These are phyloP conservation scores for Geum urbanum DNA, from an alignment of 306 rosid genomes.

Conservation along the genomic window DNA sequence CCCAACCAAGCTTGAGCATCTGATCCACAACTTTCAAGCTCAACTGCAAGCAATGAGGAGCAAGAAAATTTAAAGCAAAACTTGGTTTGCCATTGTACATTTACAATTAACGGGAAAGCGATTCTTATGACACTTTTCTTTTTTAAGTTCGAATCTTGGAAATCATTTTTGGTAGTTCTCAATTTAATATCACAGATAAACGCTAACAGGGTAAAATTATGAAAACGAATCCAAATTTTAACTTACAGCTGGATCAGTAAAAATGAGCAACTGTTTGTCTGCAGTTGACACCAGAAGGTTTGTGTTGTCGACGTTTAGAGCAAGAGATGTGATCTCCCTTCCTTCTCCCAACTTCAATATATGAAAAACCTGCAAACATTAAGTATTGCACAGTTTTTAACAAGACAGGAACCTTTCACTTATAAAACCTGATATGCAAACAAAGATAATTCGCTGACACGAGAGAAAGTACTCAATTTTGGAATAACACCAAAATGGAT, in stretches of 20 bases:
- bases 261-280: slow-evolving; percentile 75
- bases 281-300: slow-evolving; percentile 88
- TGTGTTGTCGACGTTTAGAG: slow-evolving; percentile 77
- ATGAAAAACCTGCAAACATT: slow-evolving; percentile 66
- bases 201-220: background rate
- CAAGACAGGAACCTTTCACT: slow-evolving; percentile 10
- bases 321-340: slow-evolving; percentile 85
- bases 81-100: no score
- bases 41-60: slow-evolving; percentile 57
- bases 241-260: slow-evolving; percentile 94
- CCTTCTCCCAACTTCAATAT: slow-evolving; percentile 58
- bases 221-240: slow-evolving; percentile 12
- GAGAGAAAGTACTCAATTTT: slow-evolving; percentile 1
- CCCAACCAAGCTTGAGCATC: slow-evolving; percentile 98
- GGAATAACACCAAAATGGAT: background rate
- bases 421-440: slow-evolving; percentile 6
- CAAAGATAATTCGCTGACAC: background rate
- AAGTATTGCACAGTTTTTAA: slow-evolving; percentile 17
- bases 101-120: background rate
- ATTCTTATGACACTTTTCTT: background rate
- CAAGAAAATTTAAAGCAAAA: background rate
- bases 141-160: no score
- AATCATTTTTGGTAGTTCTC: no score
- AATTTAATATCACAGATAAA: background rate
- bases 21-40: slow-evolving; percentile 98